Evolutionary conservation across 352 stramenopile species (phyloP).

Genomic region (Phytophthora hybrid): DNA sequence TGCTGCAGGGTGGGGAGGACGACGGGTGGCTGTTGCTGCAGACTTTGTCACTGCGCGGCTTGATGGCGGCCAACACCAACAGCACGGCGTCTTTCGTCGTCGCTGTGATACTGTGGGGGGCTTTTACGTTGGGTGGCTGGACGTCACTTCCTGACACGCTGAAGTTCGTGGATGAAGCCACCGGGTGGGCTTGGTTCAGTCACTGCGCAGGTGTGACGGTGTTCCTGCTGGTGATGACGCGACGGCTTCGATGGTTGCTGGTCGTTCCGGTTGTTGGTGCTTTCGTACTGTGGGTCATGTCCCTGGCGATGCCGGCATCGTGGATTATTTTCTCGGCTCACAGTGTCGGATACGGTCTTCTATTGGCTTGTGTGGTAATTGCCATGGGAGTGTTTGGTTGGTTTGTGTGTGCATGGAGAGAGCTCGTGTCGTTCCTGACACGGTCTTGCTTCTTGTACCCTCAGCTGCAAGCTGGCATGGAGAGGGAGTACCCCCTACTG

Average conservation of each 20-base stretch:
- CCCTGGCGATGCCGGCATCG: slow-evolving; percentile 72
- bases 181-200: slow-evolving; percentile 88
- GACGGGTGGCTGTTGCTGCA: slow-evolving; percentile 45
- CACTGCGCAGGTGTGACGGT: slow-evolving; percentile 82
- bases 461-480: slow-evolving; percentile 76
- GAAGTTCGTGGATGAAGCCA: slow-evolving; percentile 88
- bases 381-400: slow-evolving; percentile 84
- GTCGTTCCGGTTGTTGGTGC: slow-evolving; percentile 72
- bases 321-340: slow-evolving; percentile 90
- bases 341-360: slow-evolving; percentile 76
- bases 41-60: slow-evolving; percentile 36
- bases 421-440: slow-evolving; percentile 84
- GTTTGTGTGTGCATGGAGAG: slow-evolving; percentile 79
- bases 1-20: slow-evolving; percentile 38
- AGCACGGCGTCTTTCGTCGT: slow-evolving; percentile 70
- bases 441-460: slow-evolving; percentile 86
- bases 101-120: slow-evolving; percentile 75
- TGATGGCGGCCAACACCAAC: slow-evolving; percentile 45
- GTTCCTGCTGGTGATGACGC: slow-evolving; percentile 81
- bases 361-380: slow-evolving; percentile 77
- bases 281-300: slow-evolving; percentile 82
- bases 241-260: slow-evolving; percentile 75
- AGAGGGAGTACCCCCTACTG: slow-evolving; percentile 78
- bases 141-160: slow-evolving; percentile 79
- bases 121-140: slow-evolving; percentile 79